Conservation (phyloP, 805 yeast species). For the Wickerhamiella vanderwaltii region DNA sequence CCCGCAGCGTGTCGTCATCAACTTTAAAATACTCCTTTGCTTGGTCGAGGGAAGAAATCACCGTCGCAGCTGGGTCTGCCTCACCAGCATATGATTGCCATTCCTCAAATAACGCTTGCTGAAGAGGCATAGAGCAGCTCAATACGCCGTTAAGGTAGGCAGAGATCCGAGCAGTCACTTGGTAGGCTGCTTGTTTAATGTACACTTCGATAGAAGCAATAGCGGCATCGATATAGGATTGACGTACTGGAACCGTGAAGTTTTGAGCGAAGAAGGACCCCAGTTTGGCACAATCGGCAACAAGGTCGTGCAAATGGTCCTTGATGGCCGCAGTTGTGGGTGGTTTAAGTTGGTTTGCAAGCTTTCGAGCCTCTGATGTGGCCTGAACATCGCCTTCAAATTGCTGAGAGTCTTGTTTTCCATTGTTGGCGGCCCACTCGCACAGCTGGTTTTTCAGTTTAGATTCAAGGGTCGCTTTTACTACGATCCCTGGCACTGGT, state of each 20-base stretch:
- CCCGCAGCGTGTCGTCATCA: background rate
- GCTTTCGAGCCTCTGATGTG: background rate
- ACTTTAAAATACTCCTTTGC: slow-evolving; percentile 8
- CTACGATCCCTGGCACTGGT: slow-evolving; percentile 4
- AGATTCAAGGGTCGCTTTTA: slow-evolving; percentile 6
- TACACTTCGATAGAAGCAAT: background rate
- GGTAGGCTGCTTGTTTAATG: slow-evolving; percentile 11
- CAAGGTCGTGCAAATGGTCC: background rate
- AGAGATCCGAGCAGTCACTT: slow-evolving; percentile 14
- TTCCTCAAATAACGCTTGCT: slow-evolving; percentile 16
- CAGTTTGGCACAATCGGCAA: background rate
- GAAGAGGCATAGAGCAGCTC: slow-evolving; percentile 9
- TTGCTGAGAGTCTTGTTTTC: slow-evolving; percentile 1
- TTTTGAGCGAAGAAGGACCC: background rate
- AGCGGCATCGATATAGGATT: slow-evolving; percentile 10
- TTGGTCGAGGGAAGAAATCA: background rate
- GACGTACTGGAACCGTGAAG: slow-evolving; percentile 5
- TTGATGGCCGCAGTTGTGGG: slow-evolving; percentile 2
- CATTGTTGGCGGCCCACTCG: background rate
- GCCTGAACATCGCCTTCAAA: background rate
- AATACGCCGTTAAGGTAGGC: slow-evolving; percentile 20
- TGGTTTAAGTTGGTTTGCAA: slow-evolving; percentile 1
- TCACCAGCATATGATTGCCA: slow-evolving; percentile 21
- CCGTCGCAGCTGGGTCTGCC: slow-evolving; percentile 5
- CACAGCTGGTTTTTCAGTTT: slow-evolving; percentile 4